A percentile compares a stretch with the other conserved stretches of the same genome.
These are phyloP conservation scores for Glonium stellatum DNA, from an alignment of 495 filamentous ascomycete genomes.

Conservation along the genomic window DNA sequence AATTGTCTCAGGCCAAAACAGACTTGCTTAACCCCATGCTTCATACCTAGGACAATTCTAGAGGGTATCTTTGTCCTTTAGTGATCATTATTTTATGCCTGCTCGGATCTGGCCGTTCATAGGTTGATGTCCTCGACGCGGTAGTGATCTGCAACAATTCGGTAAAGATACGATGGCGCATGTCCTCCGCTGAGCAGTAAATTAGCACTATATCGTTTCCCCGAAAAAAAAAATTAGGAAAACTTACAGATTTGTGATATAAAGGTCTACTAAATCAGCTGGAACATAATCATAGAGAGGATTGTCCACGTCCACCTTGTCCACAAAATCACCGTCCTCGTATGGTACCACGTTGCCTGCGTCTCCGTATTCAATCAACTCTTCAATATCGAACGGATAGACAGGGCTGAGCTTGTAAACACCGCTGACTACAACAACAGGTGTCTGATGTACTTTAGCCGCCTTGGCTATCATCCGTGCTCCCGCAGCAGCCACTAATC, in stretches of 20 bases:
- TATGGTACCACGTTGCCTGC: conserved; percentile 64
- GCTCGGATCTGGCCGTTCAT: neutral
- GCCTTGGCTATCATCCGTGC: conserved; percentile 73
- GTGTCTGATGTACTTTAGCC: conserved; percentile 68
- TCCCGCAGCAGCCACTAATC: conserved; percentile 71
- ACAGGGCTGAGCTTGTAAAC: conserved; percentile 88
- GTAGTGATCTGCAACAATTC: conserved; percentile 80
- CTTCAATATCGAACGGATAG: conserved; percentile 71
- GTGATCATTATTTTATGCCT: neutral
- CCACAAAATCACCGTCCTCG: conserved; percentile 65
- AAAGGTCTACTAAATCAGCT: conserved; percentile 73
- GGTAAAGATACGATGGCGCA: conserved; percentile 65
- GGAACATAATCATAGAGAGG: conserved; percentile 78
- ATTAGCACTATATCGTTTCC: neutral
- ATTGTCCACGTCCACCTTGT: conserved; percentile 71
- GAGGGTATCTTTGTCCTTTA: neutral
- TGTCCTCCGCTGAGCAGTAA: conserved; percentile 19
- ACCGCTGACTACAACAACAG: conserved; percentile 75
- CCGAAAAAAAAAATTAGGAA: neutral
- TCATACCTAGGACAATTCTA: too few relatives aligned
- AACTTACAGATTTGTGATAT: conserved; percentile 87
- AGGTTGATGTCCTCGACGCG: conserved; percentile 71
- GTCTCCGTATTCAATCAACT: conserved; percentile 74
- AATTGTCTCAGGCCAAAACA: too few relatives aligned
- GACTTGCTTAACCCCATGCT: too few relatives aligned